Conservation (phyloP, 2,329 filamentous ascomycete species). For the Aspergillus phoenicis region DNA sequence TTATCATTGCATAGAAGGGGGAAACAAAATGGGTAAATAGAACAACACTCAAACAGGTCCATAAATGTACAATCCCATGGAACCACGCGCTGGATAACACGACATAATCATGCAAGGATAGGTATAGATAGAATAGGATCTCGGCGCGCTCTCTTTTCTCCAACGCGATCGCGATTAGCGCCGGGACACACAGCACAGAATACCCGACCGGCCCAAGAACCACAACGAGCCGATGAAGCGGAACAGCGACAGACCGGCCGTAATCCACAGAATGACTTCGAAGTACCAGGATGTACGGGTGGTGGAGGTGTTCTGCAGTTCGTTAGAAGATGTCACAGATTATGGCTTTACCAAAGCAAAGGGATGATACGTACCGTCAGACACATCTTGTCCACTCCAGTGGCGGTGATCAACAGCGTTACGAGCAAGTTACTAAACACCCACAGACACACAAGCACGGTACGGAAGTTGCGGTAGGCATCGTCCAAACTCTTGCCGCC, state of each 20-base stretch:
- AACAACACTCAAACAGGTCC: neutral
- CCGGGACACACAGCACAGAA: conserved; percentile 94
- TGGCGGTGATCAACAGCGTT: conserved; percentile 84
- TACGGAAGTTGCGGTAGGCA: conserved; percentile 99
- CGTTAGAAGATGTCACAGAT: neutral
- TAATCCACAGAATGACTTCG: conserved; percentile 86
- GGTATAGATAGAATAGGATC: neutral
- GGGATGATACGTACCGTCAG: conserved; percentile 69
- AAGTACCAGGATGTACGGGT: conserved; percentile 86
- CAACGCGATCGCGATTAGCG: conserved; percentile 50
- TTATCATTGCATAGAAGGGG: conserved; percentile 6
- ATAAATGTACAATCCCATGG: conserved; percentile 3
- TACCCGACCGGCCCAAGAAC: conserved; percentile 93
- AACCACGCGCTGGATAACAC: conserved; percentile 8
- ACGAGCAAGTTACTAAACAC: conserved; percentile 90
- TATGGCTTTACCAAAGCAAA: neutral
- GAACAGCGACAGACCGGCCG: conserved; percentile 77
- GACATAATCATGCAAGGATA: neutral
- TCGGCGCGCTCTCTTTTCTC: too few relatives aligned
- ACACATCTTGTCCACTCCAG: conserved; percentile 80
- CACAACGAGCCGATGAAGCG: conserved; percentile 90
- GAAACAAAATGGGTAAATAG: neutral
- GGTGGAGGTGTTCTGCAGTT: conserved; percentile 64
- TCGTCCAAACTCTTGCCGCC: conserved; percentile 94
- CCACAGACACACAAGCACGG: conserved; percentile 87